Percentiles rank a stretch among this genome's conserved stretches.
Conservation (phyloP, 2,329 filamentous ascomycete genomes). For the Hypoxylon rubiginosum region DNA sequence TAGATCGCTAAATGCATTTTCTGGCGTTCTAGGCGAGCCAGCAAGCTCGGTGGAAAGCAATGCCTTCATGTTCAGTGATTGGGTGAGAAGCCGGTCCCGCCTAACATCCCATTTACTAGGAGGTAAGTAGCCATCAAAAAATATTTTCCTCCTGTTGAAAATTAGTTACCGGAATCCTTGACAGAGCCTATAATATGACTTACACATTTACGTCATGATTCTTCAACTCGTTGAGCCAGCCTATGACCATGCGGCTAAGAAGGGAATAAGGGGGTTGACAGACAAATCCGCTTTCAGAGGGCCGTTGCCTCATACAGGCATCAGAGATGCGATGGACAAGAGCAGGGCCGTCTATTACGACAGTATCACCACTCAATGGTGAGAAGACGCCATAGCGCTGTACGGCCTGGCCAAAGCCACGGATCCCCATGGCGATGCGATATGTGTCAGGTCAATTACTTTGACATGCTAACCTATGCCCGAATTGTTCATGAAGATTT, state of each 20-base stretch:
- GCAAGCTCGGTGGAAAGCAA: conserved; percentile 57
- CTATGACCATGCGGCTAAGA: conserved; percentile 69
- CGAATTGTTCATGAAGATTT: not conserved
- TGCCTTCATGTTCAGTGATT: conserved; percentile 67
- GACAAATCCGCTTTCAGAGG: conserved; percentile 59
- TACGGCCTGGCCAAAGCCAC: conserved; percentile 66
- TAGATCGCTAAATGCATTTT: conserved; percentile 30
- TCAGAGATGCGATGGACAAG: conserved; percentile 81
- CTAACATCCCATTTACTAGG: conserved; percentile 73
- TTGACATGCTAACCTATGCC: not conserved
- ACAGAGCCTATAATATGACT: conserved; percentile 44
- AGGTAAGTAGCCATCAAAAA: conserved; percentile 89
- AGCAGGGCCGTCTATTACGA: conserved; percentile 82
- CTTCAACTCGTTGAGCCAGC: conserved; percentile 73
- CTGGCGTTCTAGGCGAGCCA: conserved; percentile 46
- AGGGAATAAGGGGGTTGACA: conserved; percentile 73
- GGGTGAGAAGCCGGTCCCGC: conserved; percentile 69
- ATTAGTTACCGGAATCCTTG: conserved; percentile 7
- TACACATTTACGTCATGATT: conserved; percentile 73
- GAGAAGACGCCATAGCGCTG: conserved; percentile 63
- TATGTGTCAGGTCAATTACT: not conserved
- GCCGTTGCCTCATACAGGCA: conserved; percentile 61
- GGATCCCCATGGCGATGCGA: conserved; percentile 68
- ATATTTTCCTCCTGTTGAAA: conserved; percentile 72
- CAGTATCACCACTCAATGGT: conserved; percentile 57